A percentile compares a stretch with the other conserved stretches of the same genome.
phyloP scores from a whole-genome alignment of 2,329 filamentous ascomycete genomes.

The Alternaria arborescens region DNA sequence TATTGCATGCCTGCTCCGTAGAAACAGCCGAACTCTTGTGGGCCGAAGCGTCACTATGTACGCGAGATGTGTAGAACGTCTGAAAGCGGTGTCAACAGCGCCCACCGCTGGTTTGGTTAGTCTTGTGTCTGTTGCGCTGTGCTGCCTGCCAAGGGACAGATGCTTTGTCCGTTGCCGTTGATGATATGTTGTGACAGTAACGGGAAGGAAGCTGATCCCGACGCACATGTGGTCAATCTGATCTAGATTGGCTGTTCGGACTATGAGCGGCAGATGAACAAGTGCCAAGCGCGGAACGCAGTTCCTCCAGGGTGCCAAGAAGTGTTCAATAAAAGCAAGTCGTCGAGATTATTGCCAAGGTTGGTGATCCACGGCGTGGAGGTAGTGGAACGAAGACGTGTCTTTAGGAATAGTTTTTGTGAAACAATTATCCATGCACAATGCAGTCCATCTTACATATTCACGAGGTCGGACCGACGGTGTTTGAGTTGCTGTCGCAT shows the following conservation, averaged over 20 bases:
- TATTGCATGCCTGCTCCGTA: not conserved
- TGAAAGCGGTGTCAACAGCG: not conserved
- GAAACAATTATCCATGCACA: slow-evolving; percentile 3
- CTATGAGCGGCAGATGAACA: slow-evolving; percentile 6
- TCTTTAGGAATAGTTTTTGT: not conserved
- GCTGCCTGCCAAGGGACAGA: slow-evolving; percentile 1
- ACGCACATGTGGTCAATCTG: slow-evolving; percentile 6
- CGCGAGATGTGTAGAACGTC: not conserved
- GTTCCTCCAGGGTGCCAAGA: slow-evolving; percentile 31
- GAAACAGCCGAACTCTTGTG: not conserved
- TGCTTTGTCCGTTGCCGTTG: not conserved
- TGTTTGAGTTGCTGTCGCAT: not conserved
- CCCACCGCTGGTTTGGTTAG: not conserved
- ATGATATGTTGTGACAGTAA: not conserved
- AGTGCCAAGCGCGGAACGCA: slow-evolving; percentile 37
- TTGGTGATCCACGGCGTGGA: not conserved
- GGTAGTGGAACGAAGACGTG: slow-evolving; percentile 6
- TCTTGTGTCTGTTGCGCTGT: not conserved
- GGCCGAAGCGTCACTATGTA: not conserved
- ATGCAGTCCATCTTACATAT: not conserved
- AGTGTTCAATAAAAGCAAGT: slow-evolving; percentile 15
- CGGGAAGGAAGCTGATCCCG: not conserved
- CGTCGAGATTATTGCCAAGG: slow-evolving; percentile 23
- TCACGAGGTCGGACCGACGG: not conserved
- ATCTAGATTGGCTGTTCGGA: slow-evolving; percentile 12